phyloP scores from a whole-genome alignment of 2,329 filamentous ascomycete genomes.

The Clarireedia sp. region DNA sequence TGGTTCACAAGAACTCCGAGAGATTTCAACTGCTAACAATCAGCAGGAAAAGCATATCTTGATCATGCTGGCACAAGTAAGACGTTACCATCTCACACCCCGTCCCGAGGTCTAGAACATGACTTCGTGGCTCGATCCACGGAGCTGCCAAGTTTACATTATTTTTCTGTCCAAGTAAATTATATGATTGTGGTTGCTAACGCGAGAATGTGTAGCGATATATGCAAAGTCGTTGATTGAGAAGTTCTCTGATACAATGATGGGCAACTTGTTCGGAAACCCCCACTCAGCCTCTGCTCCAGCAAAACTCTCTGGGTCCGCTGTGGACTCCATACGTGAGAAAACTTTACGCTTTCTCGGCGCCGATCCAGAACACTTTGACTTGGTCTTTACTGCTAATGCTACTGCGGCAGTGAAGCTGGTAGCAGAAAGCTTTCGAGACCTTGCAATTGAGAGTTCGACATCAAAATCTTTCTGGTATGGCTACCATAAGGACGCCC shows the following conservation, averaged over 20 bases:
- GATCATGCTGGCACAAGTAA: conserved; percentile 78
- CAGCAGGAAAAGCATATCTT: conserved; percentile 67
- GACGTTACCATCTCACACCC: background rate
- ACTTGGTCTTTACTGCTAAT: conserved; percentile 84
- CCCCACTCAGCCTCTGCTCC: conserved; percentile 79
- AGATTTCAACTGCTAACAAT: conserved; percentile 1
- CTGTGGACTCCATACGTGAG: conserved; percentile 67
- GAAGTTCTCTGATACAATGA: conserved; percentile 71
- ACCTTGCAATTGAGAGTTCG: conserved; percentile 52
- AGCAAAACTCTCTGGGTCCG: conserved; percentile 65
- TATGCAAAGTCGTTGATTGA: conserved; percentile 75
- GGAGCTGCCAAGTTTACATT: background rate
- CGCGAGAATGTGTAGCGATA: conserved; percentile 35
- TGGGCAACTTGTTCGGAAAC: conserved; percentile 73
- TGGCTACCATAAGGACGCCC: conserved; percentile 73
- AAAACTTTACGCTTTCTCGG: conserved; percentile 67
- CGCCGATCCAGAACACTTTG: conserved; percentile 72
- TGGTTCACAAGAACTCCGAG: conserved; percentile 10
- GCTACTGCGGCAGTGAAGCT: conserved; percentile 88
- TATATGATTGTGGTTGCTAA: background rate
- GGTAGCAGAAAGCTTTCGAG: conserved; percentile 67
- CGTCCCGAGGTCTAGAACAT: background rate
- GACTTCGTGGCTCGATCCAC: background rate
- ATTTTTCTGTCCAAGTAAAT: background rate
- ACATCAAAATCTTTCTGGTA: conserved; percentile 63